Evolutionary conservation across 2,329 filamentous ascomycete genomes (phyloP).

Genomic region (Huntiella savannae): DNA sequence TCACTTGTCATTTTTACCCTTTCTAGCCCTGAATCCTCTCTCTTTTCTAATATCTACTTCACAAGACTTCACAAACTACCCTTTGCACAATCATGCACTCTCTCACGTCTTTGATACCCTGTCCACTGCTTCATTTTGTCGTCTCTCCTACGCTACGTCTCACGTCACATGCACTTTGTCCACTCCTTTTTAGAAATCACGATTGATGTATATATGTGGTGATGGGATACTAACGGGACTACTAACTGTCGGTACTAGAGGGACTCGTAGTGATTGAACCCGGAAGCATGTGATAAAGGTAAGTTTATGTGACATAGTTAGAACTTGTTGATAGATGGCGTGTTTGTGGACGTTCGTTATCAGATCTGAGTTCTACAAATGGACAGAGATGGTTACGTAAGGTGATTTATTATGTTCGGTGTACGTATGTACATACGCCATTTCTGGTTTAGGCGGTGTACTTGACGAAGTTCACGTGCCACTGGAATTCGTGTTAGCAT

Average conservation of each 20-base stretch:
- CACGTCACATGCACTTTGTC: not conserved
- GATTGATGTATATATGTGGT: not conserved
- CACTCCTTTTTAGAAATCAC: not conserved
- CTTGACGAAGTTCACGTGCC: slow-evolving; percentile 15
- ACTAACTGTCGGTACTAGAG: too few species aligned
- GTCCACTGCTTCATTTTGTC: not conserved
- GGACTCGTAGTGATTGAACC: too few species aligned
- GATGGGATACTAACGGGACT: too few species aligned
- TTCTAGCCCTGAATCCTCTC: slow-evolving; percentile 3
- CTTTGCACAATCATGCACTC: not conserved
- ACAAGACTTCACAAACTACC: not conserved
- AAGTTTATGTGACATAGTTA: too few species aligned
- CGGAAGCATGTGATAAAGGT: too few species aligned
- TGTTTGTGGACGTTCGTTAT: too few species aligned
- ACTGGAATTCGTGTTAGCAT: slow-evolving; percentile 13
- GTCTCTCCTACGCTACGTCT: not conserved
- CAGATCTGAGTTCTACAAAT: too few species aligned
- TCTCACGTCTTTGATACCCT: slow-evolving; percentile 3
- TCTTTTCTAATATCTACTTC: slow-evolving; percentile 2
- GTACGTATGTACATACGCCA: too few species aligned
- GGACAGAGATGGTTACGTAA: too few species aligned
- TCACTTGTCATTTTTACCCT: not conserved
- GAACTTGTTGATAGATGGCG: too few species aligned
- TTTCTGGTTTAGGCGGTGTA: slow-evolving; percentile 1
- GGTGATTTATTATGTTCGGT: too few species aligned